Conservation (phyloP, 78 protist species). For the Planoprotostelium fungivorum region DNA sequence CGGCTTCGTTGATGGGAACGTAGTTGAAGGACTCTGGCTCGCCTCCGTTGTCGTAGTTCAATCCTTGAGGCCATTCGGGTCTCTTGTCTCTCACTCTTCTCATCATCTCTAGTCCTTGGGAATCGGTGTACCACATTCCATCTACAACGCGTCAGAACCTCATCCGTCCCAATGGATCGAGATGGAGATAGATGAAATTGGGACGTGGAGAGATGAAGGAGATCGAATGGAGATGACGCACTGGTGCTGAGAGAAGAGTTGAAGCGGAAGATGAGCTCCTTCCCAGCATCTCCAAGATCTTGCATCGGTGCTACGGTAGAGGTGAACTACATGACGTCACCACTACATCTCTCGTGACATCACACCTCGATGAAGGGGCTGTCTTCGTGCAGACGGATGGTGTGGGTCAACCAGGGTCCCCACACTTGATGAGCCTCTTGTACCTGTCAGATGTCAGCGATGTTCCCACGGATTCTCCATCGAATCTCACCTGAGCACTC, state of each 20-base stretch:
- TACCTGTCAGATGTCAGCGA: background rate
- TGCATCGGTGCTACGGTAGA: conserved; percentile 71
- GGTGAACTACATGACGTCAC: background rate
- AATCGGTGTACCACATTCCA: conserved; percentile 68
- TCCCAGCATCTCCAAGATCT: conserved; percentile 52
- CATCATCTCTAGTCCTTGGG: conserved; percentile 86
- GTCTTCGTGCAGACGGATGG: conserved; percentile 32
- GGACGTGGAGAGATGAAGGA: no score
- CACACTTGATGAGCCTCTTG: background rate
- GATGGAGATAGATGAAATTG: no score
- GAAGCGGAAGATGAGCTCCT: conserved; percentile 66
- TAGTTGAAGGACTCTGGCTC: conserved; percentile 82
- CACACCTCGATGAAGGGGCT: conserved; percentile 28
- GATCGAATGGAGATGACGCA: background rate
- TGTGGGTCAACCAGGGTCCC: conserved; percentile 18
- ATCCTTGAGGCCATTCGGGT: conserved; percentile 38
- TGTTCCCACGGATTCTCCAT: background rate
- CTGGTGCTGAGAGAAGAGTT: conserved; percentile 30
- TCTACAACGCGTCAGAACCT: background rate
- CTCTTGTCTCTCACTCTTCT: conserved; percentile 55
- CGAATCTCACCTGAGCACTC: background rate
- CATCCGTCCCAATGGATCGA: no score
- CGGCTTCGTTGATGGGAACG: conserved; percentile 76
- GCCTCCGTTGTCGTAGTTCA: conserved; percentile 15
- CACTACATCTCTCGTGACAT: background rate